Percentiles rank a stretch among this genome's conserved stretches.
Conservation (phyloP, 2,329 filamentous ascomycete genomes). For the Aureobasidium pullulans region DNA sequence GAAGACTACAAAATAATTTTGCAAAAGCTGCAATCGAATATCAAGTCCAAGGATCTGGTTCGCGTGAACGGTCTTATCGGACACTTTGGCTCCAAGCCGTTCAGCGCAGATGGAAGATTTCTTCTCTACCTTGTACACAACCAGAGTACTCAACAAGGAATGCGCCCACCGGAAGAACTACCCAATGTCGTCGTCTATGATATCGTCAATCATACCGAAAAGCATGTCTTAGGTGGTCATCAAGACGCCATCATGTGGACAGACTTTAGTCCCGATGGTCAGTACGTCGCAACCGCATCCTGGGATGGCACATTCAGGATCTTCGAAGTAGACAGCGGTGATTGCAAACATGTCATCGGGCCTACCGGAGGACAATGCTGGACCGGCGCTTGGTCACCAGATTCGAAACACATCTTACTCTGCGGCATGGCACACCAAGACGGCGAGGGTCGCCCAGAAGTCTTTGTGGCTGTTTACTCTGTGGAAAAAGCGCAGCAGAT, state of each 20-base stretch:
- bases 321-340: conserved; percentile 15
- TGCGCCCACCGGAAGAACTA: not conserved
- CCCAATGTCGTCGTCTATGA: not conserved
- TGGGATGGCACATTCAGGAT: conserved; percentile 1
- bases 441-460: too few relatives aligned
- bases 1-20: not conserved
- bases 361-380: not conserved
- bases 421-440: too few relatives aligned
- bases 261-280: not conserved
- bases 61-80: not conserved
- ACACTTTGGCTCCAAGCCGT: too few relatives aligned
- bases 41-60: not conserved
- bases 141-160: not conserved
- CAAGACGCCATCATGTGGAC: not conserved
- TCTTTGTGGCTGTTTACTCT: too few relatives aligned
- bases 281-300: not conserved
- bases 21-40: not conserved
- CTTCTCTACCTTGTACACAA: not conserved
- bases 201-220: not conserved
- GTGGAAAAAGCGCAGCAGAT: too few relatives aligned
- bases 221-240: not conserved
- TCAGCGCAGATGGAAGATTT: not conserved
- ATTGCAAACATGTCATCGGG: conserved; percentile 14
- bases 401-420: too few relatives aligned
- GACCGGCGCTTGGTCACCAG: too few relatives aligned